Percentiles rank a stretch among this genome's conserved stretches.
Evolutionary conservation across 2,329 filamentous ascomycete species (phyloP).

Genomic region (Davidsoniella virescens): DNA sequence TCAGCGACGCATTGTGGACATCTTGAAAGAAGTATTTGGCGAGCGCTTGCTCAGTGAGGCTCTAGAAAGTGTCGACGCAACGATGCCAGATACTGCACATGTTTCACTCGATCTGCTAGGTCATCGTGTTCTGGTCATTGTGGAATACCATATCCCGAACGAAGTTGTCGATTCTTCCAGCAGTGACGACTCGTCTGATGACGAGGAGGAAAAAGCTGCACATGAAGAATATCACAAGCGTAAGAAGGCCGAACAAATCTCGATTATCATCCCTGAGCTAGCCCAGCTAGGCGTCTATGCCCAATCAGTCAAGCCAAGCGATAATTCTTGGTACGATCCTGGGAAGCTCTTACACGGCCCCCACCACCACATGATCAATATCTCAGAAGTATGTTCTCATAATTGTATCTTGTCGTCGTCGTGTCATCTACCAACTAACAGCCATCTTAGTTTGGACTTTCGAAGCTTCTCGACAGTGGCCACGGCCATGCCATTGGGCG

Average conservation of each 20-base stretch:
- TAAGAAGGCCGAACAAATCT: conserved; percentile 33
- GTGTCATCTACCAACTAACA: not conserved
- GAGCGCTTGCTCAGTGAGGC: conserved; percentile 41
- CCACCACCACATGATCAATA: conserved; percentile 51
- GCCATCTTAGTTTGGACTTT: not conserved
- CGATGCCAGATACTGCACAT: conserved; percentile 36
- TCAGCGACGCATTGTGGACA: conserved; percentile 43
- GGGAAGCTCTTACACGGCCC: conserved; percentile 36
- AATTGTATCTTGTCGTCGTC: not conserved
- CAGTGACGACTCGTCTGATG: conserved; percentile 24
- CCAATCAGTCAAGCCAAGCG: conserved; percentile 49
- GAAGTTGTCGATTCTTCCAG: conserved; percentile 28
- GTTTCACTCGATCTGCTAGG: conserved; percentile 43
- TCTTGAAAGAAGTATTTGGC: conserved; percentile 49
- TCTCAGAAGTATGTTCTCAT: conserved; percentile 33
- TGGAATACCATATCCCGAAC: conserved; percentile 46
- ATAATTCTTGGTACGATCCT: conserved; percentile 48
- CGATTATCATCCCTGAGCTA: conserved; percentile 45
- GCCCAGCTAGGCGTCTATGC: conserved; percentile 52
- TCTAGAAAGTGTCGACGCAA: conserved; percentile 37
- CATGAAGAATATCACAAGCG: conserved; percentile 34
- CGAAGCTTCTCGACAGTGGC: conserved; percentile 20
- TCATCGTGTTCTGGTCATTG: conserved; percentile 48
- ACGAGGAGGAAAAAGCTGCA: conserved; percentile 29
- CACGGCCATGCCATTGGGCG: conserved; percentile 30